phyloP scores from a whole-genome alignment of 2,329 filamentous ascomycete species.

The Teratosphaeria epicoccoides region DNA sequence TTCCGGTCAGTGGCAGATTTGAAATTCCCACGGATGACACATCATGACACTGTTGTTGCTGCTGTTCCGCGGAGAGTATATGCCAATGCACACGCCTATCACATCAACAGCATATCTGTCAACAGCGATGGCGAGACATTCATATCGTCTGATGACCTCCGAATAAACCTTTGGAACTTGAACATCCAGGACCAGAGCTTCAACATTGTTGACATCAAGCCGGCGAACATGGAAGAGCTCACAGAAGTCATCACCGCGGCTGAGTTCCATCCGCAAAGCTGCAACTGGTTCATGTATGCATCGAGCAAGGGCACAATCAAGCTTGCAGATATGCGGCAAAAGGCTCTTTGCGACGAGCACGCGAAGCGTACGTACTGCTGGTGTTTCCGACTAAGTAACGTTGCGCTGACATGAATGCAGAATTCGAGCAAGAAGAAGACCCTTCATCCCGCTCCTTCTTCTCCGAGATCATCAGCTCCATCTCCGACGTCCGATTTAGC shows the following conservation, averaged over 20 bases:
- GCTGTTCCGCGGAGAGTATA: slow-evolving; percentile 93
- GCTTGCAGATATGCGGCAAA: slow-evolving; percentile 95
- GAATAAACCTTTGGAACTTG: slow-evolving; percentile 97
- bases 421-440: slow-evolving; percentile 98
- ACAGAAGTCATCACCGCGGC: slow-evolving; percentile 98
- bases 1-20: slow-evolving; percentile 76
- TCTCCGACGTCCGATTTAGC: slow-evolving; percentile 96
- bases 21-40: slow-evolving; percentile 89
- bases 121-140: slow-evolving; percentile 99
- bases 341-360: slow-evolving; percentile 89
- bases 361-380: slow-evolving; percentile 63
- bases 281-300: slow-evolving; percentile 99
- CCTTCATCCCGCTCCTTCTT: slow-evolving; percentile 96
- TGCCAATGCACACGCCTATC: slow-evolving; percentile 95
- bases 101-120: slow-evolving; percentile 99
- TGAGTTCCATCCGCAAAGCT: slow-evolving; percentile 92
- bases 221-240: slow-evolving; percentile 98
- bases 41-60: slow-evolving; percentile 96
- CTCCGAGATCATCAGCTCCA: slow-evolving; percentile 98
- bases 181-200: slow-evolving; percentile 99
- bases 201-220: slow-evolving; percentile 99
- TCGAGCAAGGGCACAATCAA: slow-evolving; percentile 99
- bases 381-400: neutral
- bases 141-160: slow-evolving; percentile 94
- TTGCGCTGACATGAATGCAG: slow-evolving; percentile 38